Base-by-base conservation (phyloP, 2,329 filamentous ascomycete species). In the Colletotrichum sidae region DNA sequence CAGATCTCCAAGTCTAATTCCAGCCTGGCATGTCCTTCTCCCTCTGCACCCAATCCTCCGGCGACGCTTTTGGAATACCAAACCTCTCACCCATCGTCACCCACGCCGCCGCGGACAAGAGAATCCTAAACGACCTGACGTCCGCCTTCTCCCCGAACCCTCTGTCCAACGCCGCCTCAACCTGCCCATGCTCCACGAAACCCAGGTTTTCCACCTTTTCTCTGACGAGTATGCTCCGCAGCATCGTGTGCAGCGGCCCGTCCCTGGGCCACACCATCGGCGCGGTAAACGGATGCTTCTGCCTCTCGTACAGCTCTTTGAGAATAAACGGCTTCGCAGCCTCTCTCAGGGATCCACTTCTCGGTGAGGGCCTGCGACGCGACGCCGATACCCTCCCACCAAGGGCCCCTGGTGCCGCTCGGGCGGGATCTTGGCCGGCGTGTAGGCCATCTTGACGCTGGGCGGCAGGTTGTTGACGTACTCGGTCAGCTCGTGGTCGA, bases 271-370 rank as follows among this genome's bases (percentile, higher is more conserved):
- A 86, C 10, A 67, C 72, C 0, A 74, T 73, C 0, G 83, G 84
- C 1, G 81, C 84, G 8, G 77, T 71, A 65, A 82, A 86, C 0
- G 81, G 77, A n/a, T 83, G 77, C 69, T 86, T 86, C 65, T 74
- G 80, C 10, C 81, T 74, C 38, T 76, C 71, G 70, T 85, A 86
- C 4, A 86, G 68, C 72, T 86, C 84, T 7, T 81, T 74, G 0
- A 83, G 82, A 51, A 86, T 78, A 7, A 57, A 62, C 2, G 59
- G 59, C 45, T 47, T 41, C 2, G 47, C 60, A 9, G 54, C 84
- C 68, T 86, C 80, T 2, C 82, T 79, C 0, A 86, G n/a, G 75
- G 41, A 86, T 79, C 77, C 80, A 83, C 67, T 86, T 85, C 70
- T 86, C 82, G 1, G 70, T 70, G 35, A 82, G 74, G 0, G 68